Conservation (phyloP, 2,329 filamentous ascomycete species). For the Orbilia oligospora region DNA sequence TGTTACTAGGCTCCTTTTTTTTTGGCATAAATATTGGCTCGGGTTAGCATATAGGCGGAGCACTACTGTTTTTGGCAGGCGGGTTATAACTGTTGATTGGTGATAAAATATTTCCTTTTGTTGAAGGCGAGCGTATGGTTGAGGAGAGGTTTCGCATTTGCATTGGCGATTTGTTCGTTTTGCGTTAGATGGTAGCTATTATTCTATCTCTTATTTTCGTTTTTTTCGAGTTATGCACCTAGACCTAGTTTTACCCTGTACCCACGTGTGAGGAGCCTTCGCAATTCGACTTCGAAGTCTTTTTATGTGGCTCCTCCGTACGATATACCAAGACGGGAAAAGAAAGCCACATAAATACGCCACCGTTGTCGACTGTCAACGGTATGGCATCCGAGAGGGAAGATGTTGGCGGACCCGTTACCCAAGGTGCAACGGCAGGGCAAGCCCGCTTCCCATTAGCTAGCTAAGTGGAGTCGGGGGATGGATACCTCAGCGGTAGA, state of each 20-base stretch:
- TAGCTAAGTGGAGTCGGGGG: no score
- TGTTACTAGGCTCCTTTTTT: not conserved
- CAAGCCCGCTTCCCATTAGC: not conserved
- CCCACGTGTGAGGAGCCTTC: not conserved
- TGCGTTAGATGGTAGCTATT: not conserved
- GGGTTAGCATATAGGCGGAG: slow-evolving; percentile 7
- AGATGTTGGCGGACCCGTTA: slow-evolving; percentile 6
- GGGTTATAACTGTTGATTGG: not conserved
- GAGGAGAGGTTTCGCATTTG: not conserved
- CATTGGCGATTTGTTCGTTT: slow-evolving; percentile 3
- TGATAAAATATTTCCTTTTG: slow-evolving; percentile 3
- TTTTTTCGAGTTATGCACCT: not conserved
- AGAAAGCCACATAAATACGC: slow-evolving; percentile 29
- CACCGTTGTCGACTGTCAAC: slow-evolving; percentile 11
- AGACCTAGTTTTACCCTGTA: not conserved
- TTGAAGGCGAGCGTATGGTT: not conserved
- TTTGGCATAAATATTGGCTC: not conserved
- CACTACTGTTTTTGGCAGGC: slow-evolving; percentile 2
- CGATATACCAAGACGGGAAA: slow-evolving; percentile 4
- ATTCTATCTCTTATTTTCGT: no score
- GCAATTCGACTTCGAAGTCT: no score
- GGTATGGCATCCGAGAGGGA: slow-evolving; percentile 9
- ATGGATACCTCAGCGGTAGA: slow-evolving; percentile 2
- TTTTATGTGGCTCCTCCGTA: no score
- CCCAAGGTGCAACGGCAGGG: not conserved